Percentiles rank a stretch among this genome's conserved stretches.
Evolutionary conservation across 2,329 filamentous ascomycete genomes (phyloP).

Genomic region (Daldinia eschscholtzii): DNA sequence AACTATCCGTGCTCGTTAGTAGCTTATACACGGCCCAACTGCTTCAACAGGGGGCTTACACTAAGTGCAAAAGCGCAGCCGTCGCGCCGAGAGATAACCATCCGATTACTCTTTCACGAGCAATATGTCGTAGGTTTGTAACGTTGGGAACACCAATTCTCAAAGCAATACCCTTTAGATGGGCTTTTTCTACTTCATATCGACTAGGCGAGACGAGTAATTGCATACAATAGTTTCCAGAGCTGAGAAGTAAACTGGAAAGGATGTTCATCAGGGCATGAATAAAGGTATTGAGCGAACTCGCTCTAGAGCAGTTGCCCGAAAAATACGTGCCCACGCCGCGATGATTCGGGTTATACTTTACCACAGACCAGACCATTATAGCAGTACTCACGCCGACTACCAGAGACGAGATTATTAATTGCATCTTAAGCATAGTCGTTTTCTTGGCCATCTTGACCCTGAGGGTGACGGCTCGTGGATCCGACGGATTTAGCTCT

Average conservation of each 20-base stretch:
- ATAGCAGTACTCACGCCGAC: neutral
- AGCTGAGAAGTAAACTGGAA: neutral
- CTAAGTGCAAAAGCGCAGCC: neutral
- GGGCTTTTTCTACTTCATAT: neutral
- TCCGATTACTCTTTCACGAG: neutral
- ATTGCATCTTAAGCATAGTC: neutral
- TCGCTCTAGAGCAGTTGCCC: neutral
- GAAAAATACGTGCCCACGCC: conserved; percentile 6
- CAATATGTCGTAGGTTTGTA: neutral
- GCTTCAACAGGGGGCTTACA: neutral
- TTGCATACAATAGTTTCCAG: conserved; percentile 2
- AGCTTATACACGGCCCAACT: neutral
- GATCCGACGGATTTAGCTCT: neutral
- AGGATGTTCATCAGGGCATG: neutral
- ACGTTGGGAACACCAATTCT: neutral
- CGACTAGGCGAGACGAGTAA: conserved; percentile 1
- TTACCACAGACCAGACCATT: neutral
- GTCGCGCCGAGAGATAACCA: neutral
- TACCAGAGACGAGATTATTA: neutral
- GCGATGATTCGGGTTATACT: neutral
- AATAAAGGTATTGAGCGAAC: neutral
- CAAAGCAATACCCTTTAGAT: neutral
- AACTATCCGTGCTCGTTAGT: neutral
- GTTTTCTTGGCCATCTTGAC: conserved; percentile 6
- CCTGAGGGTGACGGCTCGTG: neutral